phyloP scores from a whole-genome alignment of 2,329 filamentous ascomycete species.

The Colletotrichum navitas region DNA sequence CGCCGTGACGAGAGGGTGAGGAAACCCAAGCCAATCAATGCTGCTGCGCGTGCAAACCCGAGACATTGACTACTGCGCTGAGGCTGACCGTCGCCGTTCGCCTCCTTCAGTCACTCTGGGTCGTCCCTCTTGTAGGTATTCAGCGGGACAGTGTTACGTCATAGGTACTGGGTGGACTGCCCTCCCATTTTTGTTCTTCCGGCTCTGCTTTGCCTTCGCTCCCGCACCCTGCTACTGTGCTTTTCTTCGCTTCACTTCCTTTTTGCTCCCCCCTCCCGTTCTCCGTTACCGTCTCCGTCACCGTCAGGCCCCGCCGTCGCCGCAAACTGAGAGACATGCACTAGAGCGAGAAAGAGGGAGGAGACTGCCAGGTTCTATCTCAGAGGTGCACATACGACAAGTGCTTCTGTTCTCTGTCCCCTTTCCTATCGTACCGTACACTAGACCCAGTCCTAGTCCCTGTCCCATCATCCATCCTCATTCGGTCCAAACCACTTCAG shows the following conservation, averaged over 20 bases:
- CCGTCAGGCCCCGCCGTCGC: slow-evolving; percentile 23
- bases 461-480: slow-evolving; percentile 8
- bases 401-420: slow-evolving; percentile 13
- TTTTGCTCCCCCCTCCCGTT: slow-evolving; percentile 8
- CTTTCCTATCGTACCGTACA: neutral
- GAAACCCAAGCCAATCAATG: neutral
- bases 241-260: slow-evolving; percentile 22
- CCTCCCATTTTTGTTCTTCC: slow-evolving; percentile 37
- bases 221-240: slow-evolving; percentile 3
- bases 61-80: slow-evolving; percentile 8
- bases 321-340: slow-evolving; percentile 7
- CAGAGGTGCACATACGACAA: neutral
- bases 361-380: slow-evolving; percentile 1
- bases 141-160: slow-evolving; percentile 32
- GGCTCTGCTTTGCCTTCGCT: slow-evolving; percentile 7
- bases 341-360: slow-evolving; percentile 11
- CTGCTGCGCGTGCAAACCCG: slow-evolving; percentile 1
- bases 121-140: slow-evolving; percentile 13
- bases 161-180: slow-evolving; percentile 32
- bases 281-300: slow-evolving; percentile 19
- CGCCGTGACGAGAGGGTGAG: neutral
- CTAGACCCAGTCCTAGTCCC: slow-evolving; percentile 19
- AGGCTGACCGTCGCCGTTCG: slow-evolving; percentile 1
- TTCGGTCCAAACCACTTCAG: slow-evolving; percentile 24
- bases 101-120: neutral